phyloP scores from a whole-genome alignment of 495 filamentous ascomycete species.

The Xanthoparmelia taractica region DNA sequence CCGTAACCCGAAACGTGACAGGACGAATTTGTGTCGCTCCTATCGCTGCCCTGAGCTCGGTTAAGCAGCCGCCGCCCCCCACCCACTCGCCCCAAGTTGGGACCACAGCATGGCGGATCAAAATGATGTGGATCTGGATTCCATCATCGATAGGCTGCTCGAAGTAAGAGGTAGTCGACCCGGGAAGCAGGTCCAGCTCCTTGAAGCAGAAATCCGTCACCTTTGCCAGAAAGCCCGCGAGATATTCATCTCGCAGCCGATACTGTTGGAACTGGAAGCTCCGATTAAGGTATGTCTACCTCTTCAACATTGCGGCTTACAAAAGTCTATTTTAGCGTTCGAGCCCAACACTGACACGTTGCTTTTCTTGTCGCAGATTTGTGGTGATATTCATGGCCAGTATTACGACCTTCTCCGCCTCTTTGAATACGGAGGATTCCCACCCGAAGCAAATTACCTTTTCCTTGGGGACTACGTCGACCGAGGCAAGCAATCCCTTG shows the following conservation, averaged over 20 bases:
- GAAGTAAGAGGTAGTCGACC: slow-evolving; percentile 97
- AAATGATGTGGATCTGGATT: slow-evolving; percentile 96
- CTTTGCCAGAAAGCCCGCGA: slow-evolving; percentile 98
- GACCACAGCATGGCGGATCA: slow-evolving; percentile 79
- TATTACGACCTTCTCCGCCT: slow-evolving; percentile 97
- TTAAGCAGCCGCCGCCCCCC: background rate
- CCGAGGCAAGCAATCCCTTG: slow-evolving; percentile 97
- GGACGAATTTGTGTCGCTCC: background rate
- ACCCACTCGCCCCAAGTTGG: too few relatives aligned
- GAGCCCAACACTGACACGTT: background rate
- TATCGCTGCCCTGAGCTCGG: slow-evolving; percentile 5
- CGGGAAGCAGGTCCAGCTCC: slow-evolving; percentile 94
- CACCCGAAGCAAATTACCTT: slow-evolving; percentile 97
- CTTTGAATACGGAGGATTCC: slow-evolving; percentile 98
- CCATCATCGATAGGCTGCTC: slow-evolving; percentile 95
- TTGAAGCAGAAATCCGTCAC: slow-evolving; percentile 94
- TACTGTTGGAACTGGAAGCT: slow-evolving; percentile 92
- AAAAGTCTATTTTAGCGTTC: background rate
- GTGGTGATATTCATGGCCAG: slow-evolving; percentile 98
- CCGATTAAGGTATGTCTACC: slow-evolving; percentile 82
- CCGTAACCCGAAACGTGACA: background rate
- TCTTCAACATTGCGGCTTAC: background rate
- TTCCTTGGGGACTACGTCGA: slow-evolving; percentile 99
- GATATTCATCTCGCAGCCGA: slow-evolving; percentile 99
- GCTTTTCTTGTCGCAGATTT: slow-evolving; percentile 58